Evolutionary conservation across 345 rosid species (phyloP).

Genomic region (Eutrema yunnanense): DNA sequence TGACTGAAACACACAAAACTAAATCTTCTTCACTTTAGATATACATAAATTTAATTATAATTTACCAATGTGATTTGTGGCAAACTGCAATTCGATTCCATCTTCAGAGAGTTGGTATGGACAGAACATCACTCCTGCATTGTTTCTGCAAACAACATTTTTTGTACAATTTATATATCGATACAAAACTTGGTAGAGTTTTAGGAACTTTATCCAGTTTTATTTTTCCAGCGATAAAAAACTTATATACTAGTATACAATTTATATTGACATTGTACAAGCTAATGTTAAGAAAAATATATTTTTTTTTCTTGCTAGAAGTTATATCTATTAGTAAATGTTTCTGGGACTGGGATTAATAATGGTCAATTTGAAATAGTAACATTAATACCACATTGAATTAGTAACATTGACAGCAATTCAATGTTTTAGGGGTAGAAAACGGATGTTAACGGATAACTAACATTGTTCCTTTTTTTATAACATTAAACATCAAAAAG

Average conservation of each 20-base stretch:
- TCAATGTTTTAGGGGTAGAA: no score
- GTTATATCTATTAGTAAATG: not conserved
- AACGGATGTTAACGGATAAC: no score
- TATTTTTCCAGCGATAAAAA: no score
- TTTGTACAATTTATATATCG: not conserved
- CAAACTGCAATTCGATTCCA: constrained; percentile 72
- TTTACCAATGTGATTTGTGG: constrained; percentile 76
- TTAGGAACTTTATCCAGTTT: not conserved
- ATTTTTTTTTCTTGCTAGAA: not conserved
- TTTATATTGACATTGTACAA: not conserved
- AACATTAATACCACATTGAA: not conserved
- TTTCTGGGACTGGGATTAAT: not conserved
- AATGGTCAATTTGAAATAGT: not conserved
- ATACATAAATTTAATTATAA: not conserved
- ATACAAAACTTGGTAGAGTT: not conserved
- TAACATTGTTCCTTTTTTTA: no score
- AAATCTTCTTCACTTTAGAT: not conserved
- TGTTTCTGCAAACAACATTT: constrained; percentile 47
- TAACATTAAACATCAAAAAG: not conserved
- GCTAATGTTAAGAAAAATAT: no score
- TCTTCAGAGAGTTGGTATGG: constrained; percentile 75
- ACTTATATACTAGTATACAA: not conserved
- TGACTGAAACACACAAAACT: not conserved
- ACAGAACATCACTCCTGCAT: constrained; percentile 90
- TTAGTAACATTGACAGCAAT: not conserved